These are phyloP conservation scores for Aspergillus versicolor DNA, from an alignment of 2,329 filamentous ascomycete genomes.

Conservation along the genomic window DNA sequence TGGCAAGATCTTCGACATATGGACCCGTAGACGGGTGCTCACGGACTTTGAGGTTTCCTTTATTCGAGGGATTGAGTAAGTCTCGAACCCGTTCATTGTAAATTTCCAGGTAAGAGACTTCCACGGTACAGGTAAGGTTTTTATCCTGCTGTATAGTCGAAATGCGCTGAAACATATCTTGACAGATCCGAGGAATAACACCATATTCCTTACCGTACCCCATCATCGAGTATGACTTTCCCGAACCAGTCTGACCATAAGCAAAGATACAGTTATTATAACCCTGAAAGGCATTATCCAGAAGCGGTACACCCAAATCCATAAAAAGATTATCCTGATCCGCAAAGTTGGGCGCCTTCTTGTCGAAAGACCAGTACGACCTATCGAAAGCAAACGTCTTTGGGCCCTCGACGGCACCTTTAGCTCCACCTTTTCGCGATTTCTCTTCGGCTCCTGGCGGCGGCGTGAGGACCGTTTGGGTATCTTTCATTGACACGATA, in stretches of 20 bases:
- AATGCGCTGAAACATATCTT: constrained; percentile 95
- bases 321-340: constrained; percentile 86
- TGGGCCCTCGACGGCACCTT: constrained; percentile 64
- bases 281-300: constrained; percentile 97
- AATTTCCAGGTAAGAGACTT: constrained; percentile 98
- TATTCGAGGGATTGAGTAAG: constrained; percentile 89
- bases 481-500: constrained; percentile 93
- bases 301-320: constrained; percentile 81
- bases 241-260: constrained; percentile 96
- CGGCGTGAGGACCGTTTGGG: constrained; percentile 80
- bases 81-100: constrained; percentile 98
- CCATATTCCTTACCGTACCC: constrained; percentile 94
- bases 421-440: constrained; percentile 53
- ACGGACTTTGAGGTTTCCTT: constrained; percentile 93
- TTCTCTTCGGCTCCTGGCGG: constrained; percentile 62
- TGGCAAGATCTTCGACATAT: constrained; percentile 96
- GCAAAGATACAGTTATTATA: constrained; percentile 99
- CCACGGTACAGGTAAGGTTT: constrained; percentile 83
- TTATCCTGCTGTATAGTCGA: constrained; percentile 68
- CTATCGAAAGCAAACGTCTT: constrained; percentile 95
- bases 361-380: constrained; percentile 97
- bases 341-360: constrained; percentile 76
- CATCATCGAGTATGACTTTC: constrained; percentile 99
- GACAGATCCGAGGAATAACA: constrained; percentile 95
- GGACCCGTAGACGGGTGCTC: constrained; percentile 97